A percentile compares a stretch with the other conserved stretches of the same genome.
Conservation (phyloP, 1,284 basidiomycete genomes). For the Phellinidium pouzarii region DNA sequence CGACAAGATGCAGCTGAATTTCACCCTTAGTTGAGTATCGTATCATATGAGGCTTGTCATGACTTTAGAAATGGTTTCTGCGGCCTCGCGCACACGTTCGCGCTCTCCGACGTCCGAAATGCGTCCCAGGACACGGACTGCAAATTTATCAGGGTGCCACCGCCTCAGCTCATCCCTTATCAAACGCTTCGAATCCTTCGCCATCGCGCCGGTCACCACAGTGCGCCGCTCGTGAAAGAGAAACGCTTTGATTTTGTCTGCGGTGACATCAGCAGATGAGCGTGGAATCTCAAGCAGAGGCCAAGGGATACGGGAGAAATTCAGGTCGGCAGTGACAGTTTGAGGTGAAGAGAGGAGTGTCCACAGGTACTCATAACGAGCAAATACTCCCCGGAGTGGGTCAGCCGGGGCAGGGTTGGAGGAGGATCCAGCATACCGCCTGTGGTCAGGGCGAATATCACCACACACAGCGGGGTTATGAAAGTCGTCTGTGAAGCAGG, state of each 20-base stretch:
- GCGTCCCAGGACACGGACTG: background rate
- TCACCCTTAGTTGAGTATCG: too few relatives aligned
- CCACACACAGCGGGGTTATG: too few relatives aligned
- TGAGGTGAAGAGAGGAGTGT: background rate
- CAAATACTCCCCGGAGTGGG: background rate
- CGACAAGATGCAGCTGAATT: too few relatives aligned
- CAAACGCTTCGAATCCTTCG: too few relatives aligned
- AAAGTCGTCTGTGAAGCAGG: too few relatives aligned
- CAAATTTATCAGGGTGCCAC: constrained; percentile 8
- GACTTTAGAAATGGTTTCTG: background rate
- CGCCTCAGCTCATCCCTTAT: background rate
- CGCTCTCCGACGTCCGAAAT: background rate
- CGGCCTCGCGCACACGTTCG: background rate
- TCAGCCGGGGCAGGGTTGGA: background rate
- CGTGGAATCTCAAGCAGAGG: background rate
- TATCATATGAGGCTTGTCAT: background rate
- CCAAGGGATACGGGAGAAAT: background rate
- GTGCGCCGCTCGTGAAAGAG: constrained; percentile 1
- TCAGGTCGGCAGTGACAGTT: background rate
- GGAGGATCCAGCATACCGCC: background rate
- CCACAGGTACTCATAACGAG: background rate
- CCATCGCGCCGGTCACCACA: background rate
- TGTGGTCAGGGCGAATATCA: background rate
- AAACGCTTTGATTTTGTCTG: background rate
- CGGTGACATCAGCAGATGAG: background rate